phyloP scores from a whole-genome alignment of 805 yeast species.

The Blastobotrys attinorum region DNA sequence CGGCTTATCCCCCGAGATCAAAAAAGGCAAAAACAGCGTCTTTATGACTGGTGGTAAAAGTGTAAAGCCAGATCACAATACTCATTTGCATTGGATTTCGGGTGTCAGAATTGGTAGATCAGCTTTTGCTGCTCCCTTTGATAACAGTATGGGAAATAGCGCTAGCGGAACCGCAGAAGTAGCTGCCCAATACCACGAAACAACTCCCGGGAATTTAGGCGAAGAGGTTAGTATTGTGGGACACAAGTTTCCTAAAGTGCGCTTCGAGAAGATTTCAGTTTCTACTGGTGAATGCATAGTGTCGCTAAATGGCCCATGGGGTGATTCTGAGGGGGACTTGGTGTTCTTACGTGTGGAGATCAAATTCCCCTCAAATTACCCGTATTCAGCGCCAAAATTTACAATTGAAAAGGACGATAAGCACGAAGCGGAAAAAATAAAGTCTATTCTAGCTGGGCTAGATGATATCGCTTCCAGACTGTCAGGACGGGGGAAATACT shows the following conservation, averaged over 20 bases:
- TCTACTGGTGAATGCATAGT: conserved; percentile 73
- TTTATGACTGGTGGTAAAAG: conserved; percentile 1
- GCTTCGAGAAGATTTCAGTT: conserved; percentile 82
- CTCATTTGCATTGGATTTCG: conserved; percentile 85
- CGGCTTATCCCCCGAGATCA: conserved; percentile 6
- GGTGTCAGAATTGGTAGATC: conserved; percentile 73
- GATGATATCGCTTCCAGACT: conserved; percentile 49
- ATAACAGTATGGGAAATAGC: conserved; percentile 10
- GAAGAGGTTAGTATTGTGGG: conserved; percentile 89
- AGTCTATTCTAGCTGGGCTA: conserved; percentile 44
- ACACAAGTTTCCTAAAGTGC: conserved; percentile 76
- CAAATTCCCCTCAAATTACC: conserved; percentile 68
- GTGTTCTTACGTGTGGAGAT: conserved; percentile 64
- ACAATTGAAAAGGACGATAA: conserved; percentile 76
- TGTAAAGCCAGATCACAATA: conserved; percentile 30
- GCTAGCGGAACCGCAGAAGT: conserved; percentile 8
- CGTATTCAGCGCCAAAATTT: conserved; percentile 51
- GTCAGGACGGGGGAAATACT: conserved; percentile 51
- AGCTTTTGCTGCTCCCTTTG: conserved; percentile 28
- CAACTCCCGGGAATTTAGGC: conserved; percentile 57
- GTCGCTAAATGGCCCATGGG: conserved; percentile 79
- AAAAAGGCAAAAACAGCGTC: too few relatives aligned
- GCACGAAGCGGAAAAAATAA: conserved; percentile 40
- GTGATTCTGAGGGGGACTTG: conserved; percentile 29
- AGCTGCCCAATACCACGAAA: conserved; percentile 22